A percentile compares a stretch with the other conserved stretches of the same genome.
phyloP scores from a whole-genome alignment of 2,329 filamentous ascomycete genomes.

The Passalora sequoiae region DNA sequence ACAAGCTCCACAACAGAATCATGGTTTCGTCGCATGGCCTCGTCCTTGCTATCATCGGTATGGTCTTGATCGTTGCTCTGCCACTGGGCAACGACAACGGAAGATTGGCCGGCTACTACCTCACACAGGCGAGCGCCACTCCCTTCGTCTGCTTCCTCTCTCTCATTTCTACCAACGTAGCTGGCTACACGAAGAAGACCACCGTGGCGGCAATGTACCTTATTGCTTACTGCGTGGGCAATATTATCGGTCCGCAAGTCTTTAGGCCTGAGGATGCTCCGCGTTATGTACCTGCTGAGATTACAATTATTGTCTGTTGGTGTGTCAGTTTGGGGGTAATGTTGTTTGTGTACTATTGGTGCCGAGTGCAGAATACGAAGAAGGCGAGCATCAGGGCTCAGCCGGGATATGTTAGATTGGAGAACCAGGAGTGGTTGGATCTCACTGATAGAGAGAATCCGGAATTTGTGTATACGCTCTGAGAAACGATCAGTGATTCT shows the following conservation, averaged over 20 bases:
- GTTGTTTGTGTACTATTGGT: constrained; percentile 60
- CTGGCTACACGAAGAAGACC: constrained; percentile 56
- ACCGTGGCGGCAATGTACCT: constrained; percentile 53
- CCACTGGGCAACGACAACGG: constrained; percentile 55
- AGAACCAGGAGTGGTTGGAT: constrained; percentile 62
- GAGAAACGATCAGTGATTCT: too few relatives aligned
- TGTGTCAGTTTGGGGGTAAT: constrained; percentile 51
- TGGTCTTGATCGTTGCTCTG: constrained; percentile 60
- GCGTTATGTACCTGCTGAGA: constrained; percentile 58
- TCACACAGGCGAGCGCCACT: constrained; percentile 56
- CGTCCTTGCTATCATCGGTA: constrained; percentile 52
- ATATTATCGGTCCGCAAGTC: constrained; percentile 44
- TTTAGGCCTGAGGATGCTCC: constrained; percentile 55
- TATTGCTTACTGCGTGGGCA: constrained; percentile 49
- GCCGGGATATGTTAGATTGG: constrained; percentile 55
- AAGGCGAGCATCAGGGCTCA: constrained; percentile 51
- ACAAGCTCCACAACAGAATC: constrained; percentile 53
- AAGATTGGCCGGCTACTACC: constrained; percentile 59
- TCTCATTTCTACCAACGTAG: constrained; percentile 59
- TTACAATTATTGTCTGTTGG: constrained; percentile 59
- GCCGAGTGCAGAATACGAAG: constrained; percentile 52
- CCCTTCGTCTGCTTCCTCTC: constrained; percentile 61
- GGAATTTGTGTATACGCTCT: constrained; percentile 53
- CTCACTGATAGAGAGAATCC: constrained; percentile 60
- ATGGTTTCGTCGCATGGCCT: constrained; percentile 52